phyloP scores from a whole-genome alignment of 2,329 filamentous ascomycete species.

The Neophaeococcomyces mojaviensis region DNA sequence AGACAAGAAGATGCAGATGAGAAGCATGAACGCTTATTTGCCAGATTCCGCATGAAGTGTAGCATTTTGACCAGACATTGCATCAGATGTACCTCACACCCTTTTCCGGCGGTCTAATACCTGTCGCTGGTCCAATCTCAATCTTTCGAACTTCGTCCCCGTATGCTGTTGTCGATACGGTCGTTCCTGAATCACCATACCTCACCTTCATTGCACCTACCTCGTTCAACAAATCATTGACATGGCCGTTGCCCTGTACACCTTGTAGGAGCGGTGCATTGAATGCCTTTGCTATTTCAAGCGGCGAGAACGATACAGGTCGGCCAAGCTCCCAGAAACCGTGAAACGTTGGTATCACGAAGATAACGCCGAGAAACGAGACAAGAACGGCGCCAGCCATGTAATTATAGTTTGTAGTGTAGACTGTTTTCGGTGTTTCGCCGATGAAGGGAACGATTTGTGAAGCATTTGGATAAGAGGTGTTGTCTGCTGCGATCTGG shows the following conservation, averaged over 20 bases:
- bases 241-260: conserved; percentile 5
- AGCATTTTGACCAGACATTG: too few relatives aligned
- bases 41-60: too few relatives aligned
- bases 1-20: too few relatives aligned
- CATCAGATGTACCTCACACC: too few relatives aligned
- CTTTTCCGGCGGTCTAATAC: too few relatives aligned
- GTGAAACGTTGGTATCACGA: conserved; percentile 2
- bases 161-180: too few relatives aligned
- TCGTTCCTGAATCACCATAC: conserved; percentile 9
- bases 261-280: conserved; percentile 15
- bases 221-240: conserved; percentile 2
- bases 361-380: conserved; percentile 1
- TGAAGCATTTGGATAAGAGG: conserved; percentile 2
- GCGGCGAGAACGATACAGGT: conserved; percentile 11
- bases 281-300: conserved; percentile 21
- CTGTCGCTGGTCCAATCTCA: too few relatives aligned
- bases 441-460: conserved; percentile 5
- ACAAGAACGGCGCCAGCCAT: conserved; percentile 8
- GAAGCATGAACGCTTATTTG: too few relatives aligned
- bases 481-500: conserved; percentile 6
- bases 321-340: conserved; percentile 18
- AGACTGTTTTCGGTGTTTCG: conserved; percentile 8
- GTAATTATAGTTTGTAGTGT: conserved; percentile 13
- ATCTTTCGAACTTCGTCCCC: too few relatives aligned
- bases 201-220: conserved; percentile 5